Conservation (phyloP, 306 rosid species). For the Potentilla sterilis region DNA sequence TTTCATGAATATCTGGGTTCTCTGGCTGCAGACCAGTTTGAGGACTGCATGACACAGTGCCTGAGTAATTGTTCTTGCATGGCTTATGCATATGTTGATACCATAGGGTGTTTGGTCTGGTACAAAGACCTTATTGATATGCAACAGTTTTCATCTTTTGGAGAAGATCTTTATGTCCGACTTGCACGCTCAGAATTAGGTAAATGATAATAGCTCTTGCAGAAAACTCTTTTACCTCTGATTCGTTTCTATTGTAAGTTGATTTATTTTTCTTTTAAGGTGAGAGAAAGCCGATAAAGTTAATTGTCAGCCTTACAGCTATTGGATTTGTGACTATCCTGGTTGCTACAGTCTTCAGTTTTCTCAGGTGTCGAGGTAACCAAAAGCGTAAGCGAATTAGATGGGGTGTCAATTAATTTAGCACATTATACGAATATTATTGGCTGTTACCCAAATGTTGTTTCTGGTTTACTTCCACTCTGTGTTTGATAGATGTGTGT, state of each 20-base stretch:
- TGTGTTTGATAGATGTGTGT: neutral
- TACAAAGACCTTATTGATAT: neutral
- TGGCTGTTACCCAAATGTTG: neutral
- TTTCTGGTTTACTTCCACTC: neutral
- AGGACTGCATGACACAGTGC: neutral
- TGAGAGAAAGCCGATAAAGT: neutral
- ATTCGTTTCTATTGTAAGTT: neutral
- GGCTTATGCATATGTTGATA: neutral
- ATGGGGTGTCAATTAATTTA: neutral
- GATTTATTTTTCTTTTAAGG: neutral
- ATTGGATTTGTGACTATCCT: neutral
- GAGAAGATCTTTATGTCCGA: neutral
- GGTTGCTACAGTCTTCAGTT: neutral
- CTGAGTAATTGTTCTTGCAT: neutral
- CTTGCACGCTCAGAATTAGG: neutral
- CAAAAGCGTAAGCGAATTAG: constrained; percentile 9
- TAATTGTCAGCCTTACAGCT: constrained; percentile 8
- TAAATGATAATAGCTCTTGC: neutral
- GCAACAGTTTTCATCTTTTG: neutral
- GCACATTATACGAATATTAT: no score
- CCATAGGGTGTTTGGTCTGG: neutral
- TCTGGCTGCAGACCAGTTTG: neutral
- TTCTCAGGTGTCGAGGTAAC: neutral
- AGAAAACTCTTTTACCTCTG: neutral
- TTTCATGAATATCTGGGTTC: neutral